These are phyloP conservation scores for Colletotrichum sidae DNA, from an alignment of 2,329 filamentous ascomycete species.

Conservation along the genomic window DNA sequence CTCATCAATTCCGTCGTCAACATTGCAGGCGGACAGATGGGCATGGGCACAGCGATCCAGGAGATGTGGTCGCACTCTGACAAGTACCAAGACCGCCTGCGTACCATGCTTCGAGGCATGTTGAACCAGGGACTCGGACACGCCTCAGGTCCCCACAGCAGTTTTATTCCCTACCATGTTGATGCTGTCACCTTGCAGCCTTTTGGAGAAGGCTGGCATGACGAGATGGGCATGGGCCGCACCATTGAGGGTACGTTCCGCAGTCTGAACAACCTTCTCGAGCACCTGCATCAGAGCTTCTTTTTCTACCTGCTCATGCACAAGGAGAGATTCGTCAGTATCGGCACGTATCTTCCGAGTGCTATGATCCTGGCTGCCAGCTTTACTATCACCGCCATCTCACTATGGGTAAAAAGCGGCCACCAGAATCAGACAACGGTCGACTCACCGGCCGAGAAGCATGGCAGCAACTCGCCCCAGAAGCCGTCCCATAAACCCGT, in stretches of 20 bases:
- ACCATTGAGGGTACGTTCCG: slow-evolving; percentile 91
- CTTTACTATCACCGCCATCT: slow-evolving; percentile 95
- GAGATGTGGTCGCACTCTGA: slow-evolving; percentile 84
- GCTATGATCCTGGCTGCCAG: slow-evolving; percentile 97
- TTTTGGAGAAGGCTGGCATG: slow-evolving; percentile 92
- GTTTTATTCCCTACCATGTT: slow-evolving; percentile 97
- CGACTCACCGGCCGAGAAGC: slow-evolving; percentile 8
- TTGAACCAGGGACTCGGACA: slow-evolving; percentile 90
- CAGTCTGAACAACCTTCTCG: slow-evolving; percentile 94
- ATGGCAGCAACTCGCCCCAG: background rate
- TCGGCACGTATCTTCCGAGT: slow-evolving; percentile 95
- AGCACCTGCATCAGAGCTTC: slow-evolving; percentile 98
- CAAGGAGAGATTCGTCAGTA: slow-evolving; percentile 93
- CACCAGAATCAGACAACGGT: slow-evolving; percentile 48
- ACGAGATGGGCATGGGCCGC: slow-evolving; percentile 95
- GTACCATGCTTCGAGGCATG: slow-evolving; percentile 93
- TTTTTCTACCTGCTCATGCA: slow-evolving; percentile 99
- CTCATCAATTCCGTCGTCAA: slow-evolving; percentile 93
- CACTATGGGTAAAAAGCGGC: slow-evolving; percentile 92
- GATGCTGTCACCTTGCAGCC: slow-evolving; percentile 95
- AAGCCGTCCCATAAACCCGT: slow-evolving; percentile 5
- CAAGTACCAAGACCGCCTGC: slow-evolving; percentile 82
- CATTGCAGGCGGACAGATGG: slow-evolving; percentile 92
- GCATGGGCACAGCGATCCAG: slow-evolving; percentile 85
- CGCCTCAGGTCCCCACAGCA: slow-evolving; percentile 90